Conservation (phyloP, 148 eudicot species). For the Silene latifolia region DNA sequence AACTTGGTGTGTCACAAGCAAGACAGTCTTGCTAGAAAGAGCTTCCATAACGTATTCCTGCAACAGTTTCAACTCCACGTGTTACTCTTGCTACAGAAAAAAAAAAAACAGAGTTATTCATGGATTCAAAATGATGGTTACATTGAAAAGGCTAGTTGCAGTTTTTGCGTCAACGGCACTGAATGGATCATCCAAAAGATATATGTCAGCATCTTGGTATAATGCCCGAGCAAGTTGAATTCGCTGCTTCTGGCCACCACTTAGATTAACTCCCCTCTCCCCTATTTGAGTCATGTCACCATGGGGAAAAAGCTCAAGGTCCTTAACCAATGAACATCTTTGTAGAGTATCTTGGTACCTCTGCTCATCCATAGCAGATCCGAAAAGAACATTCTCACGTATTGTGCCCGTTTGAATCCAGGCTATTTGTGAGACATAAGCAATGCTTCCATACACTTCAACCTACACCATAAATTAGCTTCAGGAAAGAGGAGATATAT, state of each 20-base stretch:
- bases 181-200: slow-evolving; percentile 92
- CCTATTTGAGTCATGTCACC: slow-evolving; percentile 92
- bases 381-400: slow-evolving; percentile 71
- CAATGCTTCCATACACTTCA: slow-evolving; percentile 60
- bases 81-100: not conserved
- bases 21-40: slow-evolving; percentile 71
- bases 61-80: slow-evolving; percentile 7
- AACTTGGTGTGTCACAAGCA: slow-evolving; percentile 95
- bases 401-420: slow-evolving; percentile 93
- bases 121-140: slow-evolving; percentile 15
- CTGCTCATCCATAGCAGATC: slow-evolving; percentile 48
- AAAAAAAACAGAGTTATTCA: too few relatives aligned
- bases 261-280: slow-evolving; percentile 89
- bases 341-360: slow-evolving; percentile 69
- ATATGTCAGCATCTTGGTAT: slow-evolving; percentile 77
- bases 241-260: slow-evolving; percentile 91
- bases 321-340: slow-evolving; percentile 72
- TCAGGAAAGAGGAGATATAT: slow-evolving; percentile 6
- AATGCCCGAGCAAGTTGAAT: slow-evolving; percentile 92
- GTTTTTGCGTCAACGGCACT: slow-evolving; percentile 99
- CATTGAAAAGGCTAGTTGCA: slow-evolving; percentile 82
- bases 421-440: slow-evolving; percentile 89
- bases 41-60: slow-evolving; percentile 90
- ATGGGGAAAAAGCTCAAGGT: slow-evolving; percentile 73
- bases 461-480: slow-evolving; percentile 33